Percentiles rank a stretch among this genome's conserved stretches.
phyloP scores from a whole-genome alignment of 2,329 filamentous ascomycete genomes.

The Arthrobotrys megalospora region DNA sequence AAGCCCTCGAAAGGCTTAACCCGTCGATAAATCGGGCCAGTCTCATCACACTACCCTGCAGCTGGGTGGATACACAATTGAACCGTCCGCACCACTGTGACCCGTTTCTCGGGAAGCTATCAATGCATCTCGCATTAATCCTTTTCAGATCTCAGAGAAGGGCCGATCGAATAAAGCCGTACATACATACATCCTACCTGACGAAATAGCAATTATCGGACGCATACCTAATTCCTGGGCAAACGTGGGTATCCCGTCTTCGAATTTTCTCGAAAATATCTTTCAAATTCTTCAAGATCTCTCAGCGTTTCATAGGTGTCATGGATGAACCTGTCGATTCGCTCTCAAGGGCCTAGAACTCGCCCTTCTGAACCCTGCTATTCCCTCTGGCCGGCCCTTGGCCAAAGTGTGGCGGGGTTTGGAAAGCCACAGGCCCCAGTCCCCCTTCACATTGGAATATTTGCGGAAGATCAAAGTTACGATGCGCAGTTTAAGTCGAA shows the following conservation, averaged over 20 bases:
- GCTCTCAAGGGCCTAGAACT: conserved; percentile 21
- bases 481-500: conserved; percentile 48
- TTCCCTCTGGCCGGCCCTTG: conserved; percentile 22
- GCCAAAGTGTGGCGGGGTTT: conserved; percentile 35
- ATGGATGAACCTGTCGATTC: conserved; percentile 25
- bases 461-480: conserved; percentile 46
- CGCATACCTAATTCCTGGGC: background rate
- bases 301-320: background rate
- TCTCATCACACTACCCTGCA: conserved; percentile 41
- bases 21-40: conserved; percentile 35
- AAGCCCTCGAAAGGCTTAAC: conserved; percentile 26
- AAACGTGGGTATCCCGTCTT: conserved; percentile 20
- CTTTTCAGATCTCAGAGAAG: conserved; percentile 14
- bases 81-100: conserved; percentile 43
- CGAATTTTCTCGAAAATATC: conserved; percentile 34
- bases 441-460: conserved; percentile 33
- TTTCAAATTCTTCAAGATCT: conserved; percentile 10
- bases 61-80: conserved; percentile 11
- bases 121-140: conserved; percentile 19
- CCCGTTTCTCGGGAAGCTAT: conserved; percentile 58
- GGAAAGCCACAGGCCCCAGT: conserved; percentile 39
- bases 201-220: background rate
- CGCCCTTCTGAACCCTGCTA: conserved; percentile 1
- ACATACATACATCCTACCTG: background rate
- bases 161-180: conserved; percentile 21